Base-by-base conservation (phyloP, 148 eudicot genomes). In the Fagopyrum tataricum region DNA sequence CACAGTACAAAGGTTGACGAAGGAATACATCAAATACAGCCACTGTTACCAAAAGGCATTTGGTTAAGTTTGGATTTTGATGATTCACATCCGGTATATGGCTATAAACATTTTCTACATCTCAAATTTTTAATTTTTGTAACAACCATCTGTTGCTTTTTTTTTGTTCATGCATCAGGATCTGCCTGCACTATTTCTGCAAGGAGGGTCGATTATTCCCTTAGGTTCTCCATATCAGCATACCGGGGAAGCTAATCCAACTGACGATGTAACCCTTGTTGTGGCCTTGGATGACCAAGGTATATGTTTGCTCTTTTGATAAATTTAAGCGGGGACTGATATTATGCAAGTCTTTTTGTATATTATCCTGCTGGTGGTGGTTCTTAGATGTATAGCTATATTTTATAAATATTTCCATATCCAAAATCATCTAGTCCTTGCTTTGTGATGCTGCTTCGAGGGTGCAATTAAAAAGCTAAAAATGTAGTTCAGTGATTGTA, bases 41-140 rank as follows among this genome's bases (percentile, higher is more conserved):
- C 83, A 40, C 52, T 79, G 73, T 82, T 95, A 78, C 99, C 99
- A 37, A 82, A 79, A 72, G 97, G 99, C 77, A 81, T 85, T 70
- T 95, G 99, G 99, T 70, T 85, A 84, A 88, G 82, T 74, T 95
- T 95, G 80, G 96, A 95, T 82, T 95, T 95, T 83, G 87, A 87
- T 44, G 99, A 95, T 80, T 79, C 96, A 79, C 99, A 96, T 90
- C 96, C 96, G 87, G 99, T 96, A 88, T 46, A 62, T 70, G 52
- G 72, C n/a, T 42, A n/a, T 72, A 72, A 68, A 37, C 61, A 7
- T 40, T 6, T 26, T 71, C 62, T 78, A 40, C 13, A 14, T 49
- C 47, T 43, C 37, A 21, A 2, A 46, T 51, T 61, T 71, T 56
- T n/a, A n/a, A 31, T 31, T 37, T 15, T 67, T 70, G n/a, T 40